A percentile compares a stretch with the other conserved stretches of the same genome.
Evolutionary conservation across 257 asterid species (phyloP).

Genomic region (Lithospermum erythrorhizon): DNA sequence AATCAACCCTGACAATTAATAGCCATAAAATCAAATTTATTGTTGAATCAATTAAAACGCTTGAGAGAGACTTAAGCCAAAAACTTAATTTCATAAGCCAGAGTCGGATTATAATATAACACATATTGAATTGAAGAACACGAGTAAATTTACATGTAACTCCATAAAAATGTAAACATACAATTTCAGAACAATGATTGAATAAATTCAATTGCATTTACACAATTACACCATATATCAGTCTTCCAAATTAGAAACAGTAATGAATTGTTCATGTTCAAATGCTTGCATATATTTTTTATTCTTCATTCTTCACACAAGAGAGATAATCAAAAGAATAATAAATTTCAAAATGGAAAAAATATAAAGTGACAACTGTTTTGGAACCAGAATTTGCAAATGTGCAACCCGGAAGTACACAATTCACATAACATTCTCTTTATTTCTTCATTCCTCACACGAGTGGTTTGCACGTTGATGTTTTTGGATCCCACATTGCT

Average conservation of each 20-base stretch:
- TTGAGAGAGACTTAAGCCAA: too few relatives aligned
- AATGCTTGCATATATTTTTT: not conserved
- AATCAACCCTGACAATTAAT: too few relatives aligned
- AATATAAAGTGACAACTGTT: not conserved
- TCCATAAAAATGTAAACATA: not conserved
- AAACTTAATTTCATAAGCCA: too few relatives aligned
- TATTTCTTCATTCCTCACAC: slow-evolving; percentile 11
- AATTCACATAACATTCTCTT: not conserved
- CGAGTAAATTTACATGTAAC: too few relatives aligned
- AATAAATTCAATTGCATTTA: not conserved
- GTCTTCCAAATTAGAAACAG: not conserved
- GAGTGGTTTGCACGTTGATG: slow-evolving; percentile 24
- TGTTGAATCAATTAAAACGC: too few relatives aligned
- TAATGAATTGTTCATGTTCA: too few relatives aligned
- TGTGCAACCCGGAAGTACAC: too few relatives aligned
- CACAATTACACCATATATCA: not conserved
- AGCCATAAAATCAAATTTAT: too few relatives aligned
- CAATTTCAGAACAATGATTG: not conserved
- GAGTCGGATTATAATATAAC: too few relatives aligned
- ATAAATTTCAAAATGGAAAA: not conserved
- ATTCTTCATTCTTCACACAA: not conserved
- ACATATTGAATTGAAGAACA: too few relatives aligned
- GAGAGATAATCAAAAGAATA: not conserved
- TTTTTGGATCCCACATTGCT: slow-evolving; percentile 40
- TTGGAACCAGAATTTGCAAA: too few relatives aligned